Conservation (phyloP, 768 basidiomycete genomes). For the Amanita phalloides region DNA sequence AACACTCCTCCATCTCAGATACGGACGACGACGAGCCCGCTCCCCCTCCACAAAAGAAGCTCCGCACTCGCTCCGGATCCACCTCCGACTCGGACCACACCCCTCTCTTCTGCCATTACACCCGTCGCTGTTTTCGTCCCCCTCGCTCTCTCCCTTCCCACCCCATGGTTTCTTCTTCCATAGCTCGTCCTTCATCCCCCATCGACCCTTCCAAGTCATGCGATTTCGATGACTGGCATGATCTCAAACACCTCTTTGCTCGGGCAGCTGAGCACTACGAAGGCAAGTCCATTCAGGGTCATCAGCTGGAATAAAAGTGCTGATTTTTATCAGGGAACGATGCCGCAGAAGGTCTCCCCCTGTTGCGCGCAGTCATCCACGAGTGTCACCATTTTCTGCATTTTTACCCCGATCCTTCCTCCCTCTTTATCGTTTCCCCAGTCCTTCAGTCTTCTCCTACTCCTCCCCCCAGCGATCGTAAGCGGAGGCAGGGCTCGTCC, state of each 20-base stretch:
- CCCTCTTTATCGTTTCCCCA: conserved; percentile 25
- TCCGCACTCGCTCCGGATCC: conserved; percentile 4
- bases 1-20: conserved; percentile 4
- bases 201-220: conserved; percentile 14
- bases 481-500: neutral
- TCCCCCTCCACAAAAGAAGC: conserved; percentile 9
- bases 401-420: conserved; percentile 44
- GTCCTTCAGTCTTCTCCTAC: conserved; percentile 7
- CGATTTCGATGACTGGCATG: conserved; percentile 50
- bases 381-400: conserved; percentile 57
- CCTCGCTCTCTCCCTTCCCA: neutral
- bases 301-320: neutral
- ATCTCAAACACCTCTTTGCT: conserved; percentile 52
- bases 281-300: conserved; percentile 23
- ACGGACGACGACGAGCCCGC: conserved; percentile 15
- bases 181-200: conserved; percentile 15
- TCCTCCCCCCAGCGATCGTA: neutral
- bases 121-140: neutral
- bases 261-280: conserved; percentile 50
- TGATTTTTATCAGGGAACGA: conserved; percentile 27
- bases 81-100: conserved; percentile 9
- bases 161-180: conserved; percentile 27
- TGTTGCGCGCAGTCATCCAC: conserved; percentile 53
- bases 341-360: conserved; percentile 35
- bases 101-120: neutral